Conservation (phyloP, 495 filamentous ascomycete species). For the Parachaetomium inaequale region DNA sequence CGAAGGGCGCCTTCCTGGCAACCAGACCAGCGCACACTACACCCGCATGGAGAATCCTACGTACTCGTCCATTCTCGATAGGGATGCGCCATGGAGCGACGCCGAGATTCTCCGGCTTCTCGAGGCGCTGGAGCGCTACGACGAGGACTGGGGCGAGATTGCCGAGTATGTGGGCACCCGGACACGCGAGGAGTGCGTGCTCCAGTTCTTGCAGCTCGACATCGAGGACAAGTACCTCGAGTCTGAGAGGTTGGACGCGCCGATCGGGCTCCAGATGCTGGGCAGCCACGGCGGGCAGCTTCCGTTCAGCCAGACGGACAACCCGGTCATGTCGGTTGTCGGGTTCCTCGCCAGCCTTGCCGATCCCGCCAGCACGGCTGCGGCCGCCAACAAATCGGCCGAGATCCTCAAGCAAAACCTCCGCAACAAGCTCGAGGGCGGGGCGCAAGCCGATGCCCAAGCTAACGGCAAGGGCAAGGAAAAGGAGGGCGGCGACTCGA, state of each 20-base stretch:
- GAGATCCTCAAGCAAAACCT: conserved; percentile 78
- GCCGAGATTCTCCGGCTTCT: conserved; percentile 79
- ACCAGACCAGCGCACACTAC: conserved; percentile 69
- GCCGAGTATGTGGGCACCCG: conserved; percentile 85
- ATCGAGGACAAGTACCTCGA: conserved; percentile 89
- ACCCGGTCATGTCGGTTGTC: conserved; percentile 92
- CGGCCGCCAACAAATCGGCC: conserved; percentile 78
- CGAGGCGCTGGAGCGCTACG: conserved; percentile 84
- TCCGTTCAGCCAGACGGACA: conserved; percentile 85
- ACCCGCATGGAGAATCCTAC: conserved; percentile 82
- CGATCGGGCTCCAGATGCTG: conserved; percentile 58
- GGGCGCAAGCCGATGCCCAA: conserved; percentile 36
- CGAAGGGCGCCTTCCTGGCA: conserved; percentile 72
- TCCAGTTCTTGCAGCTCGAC: conserved; percentile 89
- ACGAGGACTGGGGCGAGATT: conserved; percentile 93
- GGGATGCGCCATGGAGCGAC: conserved; percentile 85
- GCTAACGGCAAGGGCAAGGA: conserved; percentile 50
- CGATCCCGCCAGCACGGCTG: conserved; percentile 82
- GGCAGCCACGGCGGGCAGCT: conserved; percentile 65
- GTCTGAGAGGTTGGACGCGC: conserved; percentile 59
- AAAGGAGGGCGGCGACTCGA: conserved; percentile 52
- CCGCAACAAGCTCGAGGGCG: conserved; percentile 67
- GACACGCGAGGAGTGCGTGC: conserved; percentile 92
- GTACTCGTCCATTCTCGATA: conserved; percentile 69
- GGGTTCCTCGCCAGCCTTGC: conserved; percentile 86